Evolutionary conservation across 148 eudicot genomes (phyloP), one percentile per base, ranked within the genome.

Genomic region (Rhododendron henanense): DNA sequence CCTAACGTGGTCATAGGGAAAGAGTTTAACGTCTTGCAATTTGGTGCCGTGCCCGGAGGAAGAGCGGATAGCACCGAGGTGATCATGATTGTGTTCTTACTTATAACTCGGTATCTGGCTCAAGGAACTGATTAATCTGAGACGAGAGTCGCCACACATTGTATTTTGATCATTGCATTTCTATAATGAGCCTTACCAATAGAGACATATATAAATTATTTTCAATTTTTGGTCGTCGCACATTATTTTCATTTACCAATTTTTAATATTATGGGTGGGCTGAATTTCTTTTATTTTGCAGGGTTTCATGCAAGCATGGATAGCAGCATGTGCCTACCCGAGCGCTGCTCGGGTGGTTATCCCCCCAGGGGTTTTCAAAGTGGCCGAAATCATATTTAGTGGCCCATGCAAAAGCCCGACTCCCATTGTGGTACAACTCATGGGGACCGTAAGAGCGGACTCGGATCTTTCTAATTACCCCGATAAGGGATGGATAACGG

Each of bases 31-130:
- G 87, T 94, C 1, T 5, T 85, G 71, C 61, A 89, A 51, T 92
- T 51, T 85, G 95, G 91, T 75, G 97, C 95, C 33, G 77, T 63
- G 39, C 86, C 90, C 11, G 93, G 83, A 31, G 91, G 90, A 14
- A 39, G 48, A 55, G 47, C 50, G 0, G 93, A 93, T 80, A 89
- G 85, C 48, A 83, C 86, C 3, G 31, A 47, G 86, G 90, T 87
- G 10, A 35, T 41, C 45, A 41, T 41, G 6, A 37, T 71, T 73
- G 16, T 7, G 11, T 19, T 19, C 47, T 16, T 21, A 15, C 2
- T 23, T 78, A 21, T 8, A 39, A 39, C n/a, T 8, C 14, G 2
- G 7, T 78, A 39, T 78, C 16, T 41, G 41, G 8, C 80, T 35
- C 45, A 6, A 18, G 4, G 6, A 79, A 28, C 53, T 5, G 9